These are phyloP conservation scores for Fusarium fracticaudum DNA, from an alignment of 2,329 filamentous ascomycete species.

Conservation along the genomic window DNA sequence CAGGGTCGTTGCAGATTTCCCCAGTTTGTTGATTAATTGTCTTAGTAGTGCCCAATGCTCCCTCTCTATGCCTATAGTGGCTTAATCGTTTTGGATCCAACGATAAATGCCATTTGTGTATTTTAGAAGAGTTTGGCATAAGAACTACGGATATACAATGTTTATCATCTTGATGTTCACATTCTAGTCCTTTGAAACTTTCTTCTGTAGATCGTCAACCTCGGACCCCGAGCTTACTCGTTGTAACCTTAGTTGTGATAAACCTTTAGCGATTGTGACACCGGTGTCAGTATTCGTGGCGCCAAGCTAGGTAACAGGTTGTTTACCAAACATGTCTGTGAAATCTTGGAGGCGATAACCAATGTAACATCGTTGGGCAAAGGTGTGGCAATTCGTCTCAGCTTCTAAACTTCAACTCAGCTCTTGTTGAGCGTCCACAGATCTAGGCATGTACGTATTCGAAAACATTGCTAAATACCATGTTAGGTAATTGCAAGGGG, in stretches of 20 bases:
- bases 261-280: conserved; percentile 20
- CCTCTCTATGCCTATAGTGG: conserved; percentile 1
- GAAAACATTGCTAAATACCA: neutral
- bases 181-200: neutral
- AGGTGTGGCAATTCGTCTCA: conserved; percentile 24
- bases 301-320: conserved; percentile 11
- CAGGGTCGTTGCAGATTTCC: conserved; percentile 23
- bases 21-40: conserved; percentile 10
- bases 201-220: neutral
- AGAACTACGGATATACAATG: neutral
- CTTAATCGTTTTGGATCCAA: neutral
- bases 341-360: neutral
- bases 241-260: conserved; percentile 12
- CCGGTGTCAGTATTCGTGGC: conserved; percentile 1
- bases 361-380: conserved; percentile 7
- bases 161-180: neutral
- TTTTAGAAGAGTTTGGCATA: neutral
- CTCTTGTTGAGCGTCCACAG: neutral
- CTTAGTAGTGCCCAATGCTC: neutral
- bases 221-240: conserved; percentile 5
- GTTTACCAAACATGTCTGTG: neutral
- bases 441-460: conserved; percentile 1
- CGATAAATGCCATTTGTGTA: neutral
- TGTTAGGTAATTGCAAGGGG: neutral
- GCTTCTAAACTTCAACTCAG: neutral